phyloP scores from a whole-genome alignment of 306 rosid species.

The Trifolium fragiferum region DNA sequence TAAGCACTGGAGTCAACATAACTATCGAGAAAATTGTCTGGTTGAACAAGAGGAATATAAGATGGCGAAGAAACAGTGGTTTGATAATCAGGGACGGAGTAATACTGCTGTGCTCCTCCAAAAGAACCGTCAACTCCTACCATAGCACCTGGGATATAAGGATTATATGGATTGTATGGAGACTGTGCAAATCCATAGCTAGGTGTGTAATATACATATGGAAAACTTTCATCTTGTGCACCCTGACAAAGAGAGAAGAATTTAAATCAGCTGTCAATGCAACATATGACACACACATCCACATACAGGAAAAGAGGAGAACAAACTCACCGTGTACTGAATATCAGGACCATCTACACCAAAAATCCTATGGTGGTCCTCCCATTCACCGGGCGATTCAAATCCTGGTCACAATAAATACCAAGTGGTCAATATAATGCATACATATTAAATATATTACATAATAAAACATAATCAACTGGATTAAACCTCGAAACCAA shows the following conservation, averaged over 20 bases:
- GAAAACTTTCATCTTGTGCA: conserved; percentile 77
- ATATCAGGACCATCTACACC: conserved; percentile 85
- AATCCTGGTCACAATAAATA: conserved; percentile 59
- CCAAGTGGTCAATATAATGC: conserved; percentile 7
- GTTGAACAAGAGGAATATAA: conserved; percentile 72
- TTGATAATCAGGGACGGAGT: conserved; percentile 68
- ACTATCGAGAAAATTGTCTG: conserved; percentile 61
- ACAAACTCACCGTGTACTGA: conserved; percentile 71
- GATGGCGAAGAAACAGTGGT: conserved; percentile 67
- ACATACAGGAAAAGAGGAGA: neutral
- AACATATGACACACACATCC: neutral
- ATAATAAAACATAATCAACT: conserved; percentile 23
- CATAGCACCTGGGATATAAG: conserved; percentile 95
- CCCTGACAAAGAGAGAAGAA: conserved; percentile 60
- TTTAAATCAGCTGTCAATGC: conserved; percentile 28
- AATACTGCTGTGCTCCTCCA: conserved; percentile 79
- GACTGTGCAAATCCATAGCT: conserved; percentile 98
- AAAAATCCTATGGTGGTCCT: conserved; percentile 88
- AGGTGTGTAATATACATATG: conserved; percentile 80
- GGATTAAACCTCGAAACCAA: conserved; percentile 7
- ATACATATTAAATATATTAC: neutral
- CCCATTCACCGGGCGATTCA: conserved; percentile 94
- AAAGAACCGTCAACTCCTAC: conserved; percentile 79
- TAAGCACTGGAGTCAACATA: conserved; percentile 65
- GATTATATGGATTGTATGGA: conserved; percentile 95